Base-by-base conservation (phyloP, 352 stramenopile species). In the Globisporangium middletonii region DNA sequence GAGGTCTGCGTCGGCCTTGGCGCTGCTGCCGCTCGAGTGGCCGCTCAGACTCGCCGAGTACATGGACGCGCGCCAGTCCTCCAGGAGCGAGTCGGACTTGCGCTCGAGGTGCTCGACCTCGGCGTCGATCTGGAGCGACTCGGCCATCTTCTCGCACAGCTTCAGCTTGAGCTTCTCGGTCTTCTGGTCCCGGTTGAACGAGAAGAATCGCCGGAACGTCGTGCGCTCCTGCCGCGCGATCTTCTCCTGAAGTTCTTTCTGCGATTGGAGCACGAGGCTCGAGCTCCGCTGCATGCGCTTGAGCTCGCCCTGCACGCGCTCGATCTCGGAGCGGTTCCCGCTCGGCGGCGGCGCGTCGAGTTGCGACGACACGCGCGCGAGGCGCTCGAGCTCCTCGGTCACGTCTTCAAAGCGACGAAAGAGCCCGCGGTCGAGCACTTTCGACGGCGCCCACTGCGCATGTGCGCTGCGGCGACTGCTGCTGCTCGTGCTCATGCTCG, bases 191-290 rank as follows among this genome's bases (percentile, higher is more conserved):
- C 73, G 72, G 48, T 79, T 83, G 53, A 85, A 59, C 47, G 67
- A 58, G 41, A 91, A 66, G 46, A 85, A 89, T 48, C 79, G 72
- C 4, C 77, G 73, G 44, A 87, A 67, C 48, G 70, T 60, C 8
- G 63, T 69, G 46, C 73, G 69, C 55, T 91, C 81, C 46, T 88
- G 67, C 45, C 78, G 76, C 60, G 86, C 81, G n/a, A 88, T 73
- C 58, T 83, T 73, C 30, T 79, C 73, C 28, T 81, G 79, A 59
- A 91, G 72, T 54, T 81, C 71, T 50, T 82, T 80, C 61, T 89
- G 80, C 27, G 71, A 74, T 37, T 73, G 67, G 8, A 83, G 66
- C 45, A 79, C 66, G 18, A 60, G 53, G 27, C 66, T 63, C 11
- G 78, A 83, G 47, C 63, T 69, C n/a, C 65, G 67, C 53, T 81